phyloP scores from a whole-genome alignment of 2,329 filamentous ascomycete genomes.

The Cytospora schulzeri region DNA sequence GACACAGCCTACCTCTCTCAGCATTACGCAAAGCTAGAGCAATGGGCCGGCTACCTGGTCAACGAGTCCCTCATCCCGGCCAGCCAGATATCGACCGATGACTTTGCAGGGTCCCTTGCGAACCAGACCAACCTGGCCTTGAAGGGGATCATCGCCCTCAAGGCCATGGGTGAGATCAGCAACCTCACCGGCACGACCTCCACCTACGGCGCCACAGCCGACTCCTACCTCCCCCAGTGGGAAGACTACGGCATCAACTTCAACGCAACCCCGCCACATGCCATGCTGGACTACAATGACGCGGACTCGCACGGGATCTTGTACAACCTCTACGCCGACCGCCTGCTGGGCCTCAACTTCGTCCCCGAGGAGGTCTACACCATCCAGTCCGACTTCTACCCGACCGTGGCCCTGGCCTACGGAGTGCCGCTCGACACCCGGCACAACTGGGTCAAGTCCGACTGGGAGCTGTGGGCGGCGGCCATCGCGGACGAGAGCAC shows the following conservation, averaged over 20 bases:
- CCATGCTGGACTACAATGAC: constrained; percentile 79
- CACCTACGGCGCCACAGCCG: constrained; percentile 64
- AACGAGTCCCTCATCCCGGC: constrained; percentile 73
- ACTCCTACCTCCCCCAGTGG: constrained; percentile 74
- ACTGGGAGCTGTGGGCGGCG: constrained; percentile 88
- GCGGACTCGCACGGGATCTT: constrained; percentile 55
- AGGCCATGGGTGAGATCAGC: constrained; percentile 75
- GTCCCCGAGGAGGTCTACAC: constrained; percentile 76
- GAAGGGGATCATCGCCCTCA: constrained; percentile 82
- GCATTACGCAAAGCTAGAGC: constrained; percentile 72
- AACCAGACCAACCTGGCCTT: constrained; percentile 82
- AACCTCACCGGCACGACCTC: constrained; percentile 59
- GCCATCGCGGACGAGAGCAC: constrained; percentile 67
- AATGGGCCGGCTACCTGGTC: constrained; percentile 81
- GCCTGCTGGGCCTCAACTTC: constrained; percentile 74
- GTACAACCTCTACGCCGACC: constrained; percentile 84
- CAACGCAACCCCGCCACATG: constrained; percentile 63
- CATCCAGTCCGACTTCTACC: constrained; percentile 78
- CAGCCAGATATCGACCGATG: constrained; percentile 79
- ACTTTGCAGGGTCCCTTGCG: constrained; percentile 77
- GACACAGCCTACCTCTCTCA: constrained; percentile 59
- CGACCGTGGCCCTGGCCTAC: constrained; percentile 69
- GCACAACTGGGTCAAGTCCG: constrained; percentile 80
- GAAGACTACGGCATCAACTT: constrained; percentile 69
- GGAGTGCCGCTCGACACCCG: constrained; percentile 82